phyloP scores from a whole-genome alignment of 73 alveolate species.

The Paramecium primaurelia region DNA sequence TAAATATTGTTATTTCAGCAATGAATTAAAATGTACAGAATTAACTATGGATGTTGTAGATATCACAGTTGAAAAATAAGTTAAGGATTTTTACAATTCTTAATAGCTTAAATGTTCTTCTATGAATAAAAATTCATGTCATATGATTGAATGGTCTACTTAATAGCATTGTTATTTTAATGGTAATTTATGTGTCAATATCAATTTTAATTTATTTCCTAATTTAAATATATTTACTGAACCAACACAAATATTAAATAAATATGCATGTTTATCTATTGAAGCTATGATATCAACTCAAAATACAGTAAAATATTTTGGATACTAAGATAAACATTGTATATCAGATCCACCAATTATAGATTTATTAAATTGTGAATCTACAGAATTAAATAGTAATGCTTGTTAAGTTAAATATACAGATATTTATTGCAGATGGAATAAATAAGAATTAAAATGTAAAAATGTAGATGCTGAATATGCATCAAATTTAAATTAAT shows the following conservation, averaged over 20 bases:
- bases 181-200: background rate
- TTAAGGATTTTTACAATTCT: background rate
- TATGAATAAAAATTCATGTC: conserved; percentile 25
- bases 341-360: background rate
- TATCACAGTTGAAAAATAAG: background rate
- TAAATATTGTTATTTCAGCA: background rate
- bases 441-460: background rate
- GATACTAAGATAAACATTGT: background rate
- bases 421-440: background rate
- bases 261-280: background rate
- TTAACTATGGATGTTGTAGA: background rate
- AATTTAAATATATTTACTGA: background rate
- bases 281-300: background rate
- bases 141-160: conserved; percentile 35
- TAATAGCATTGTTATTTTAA: background rate
- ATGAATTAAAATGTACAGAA: conserved; percentile 13
- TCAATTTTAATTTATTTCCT: background rate
- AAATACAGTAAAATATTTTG: background rate
- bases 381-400: background rate
- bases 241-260: background rate
- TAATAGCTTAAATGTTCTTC: background rate
- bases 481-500: background rate
- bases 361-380: background rate
- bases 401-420: background rate
- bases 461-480: background rate